Base-by-base conservation (phyloP, 176 grass and related monocot species). In the Phoenix dactylifera region DNA sequence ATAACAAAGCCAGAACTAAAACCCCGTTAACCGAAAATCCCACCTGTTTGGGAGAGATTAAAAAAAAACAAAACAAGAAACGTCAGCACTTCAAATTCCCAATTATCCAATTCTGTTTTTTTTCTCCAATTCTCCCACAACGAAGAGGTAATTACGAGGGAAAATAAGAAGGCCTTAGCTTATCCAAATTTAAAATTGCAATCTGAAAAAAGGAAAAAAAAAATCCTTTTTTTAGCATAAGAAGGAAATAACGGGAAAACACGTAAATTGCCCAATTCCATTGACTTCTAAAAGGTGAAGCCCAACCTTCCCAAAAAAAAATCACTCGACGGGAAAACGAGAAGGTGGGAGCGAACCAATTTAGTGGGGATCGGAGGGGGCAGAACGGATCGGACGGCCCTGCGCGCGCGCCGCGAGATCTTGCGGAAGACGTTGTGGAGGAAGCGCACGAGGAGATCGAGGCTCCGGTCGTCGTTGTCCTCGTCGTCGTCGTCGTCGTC, bases 1-100 rank as follows among this genome's bases (percentile, higher is more conserved):
- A 96, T 39, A 96, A 54, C 54, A 84, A 82, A 15, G 91, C 82
- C 18, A 96, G 83, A 60, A 75, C 66, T 5, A 96, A 75, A 49
- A 87, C 86, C 18, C 91, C 91, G 50, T 96, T 96, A 16, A 90
- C 91, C n/a, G 91, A 96, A 77, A 96, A 96, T 16, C 82, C 72
- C 58, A 96, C 91, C 91, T 96, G 35, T 44, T 44, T 44, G 35
- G 9, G 0, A 39, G 7, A 35, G 0, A 7, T 2, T 10, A 35
- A 35, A 9, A 6, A 35, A 35, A 35, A 12, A 9, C 3, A 44
- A 14, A 14, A 44, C 3, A 28, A 0, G 10, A 44, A 44, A 14
- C 35, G 10, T 44, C 35, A 44, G 35, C 10, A 1, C 35, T 44
- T 44, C 35, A 44, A 14, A 3, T 44, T 44, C 10, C 35, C 12